Conservation (phyloP, 371 early-diverging fungal species). For the Lichtheimia ornata region DNA sequence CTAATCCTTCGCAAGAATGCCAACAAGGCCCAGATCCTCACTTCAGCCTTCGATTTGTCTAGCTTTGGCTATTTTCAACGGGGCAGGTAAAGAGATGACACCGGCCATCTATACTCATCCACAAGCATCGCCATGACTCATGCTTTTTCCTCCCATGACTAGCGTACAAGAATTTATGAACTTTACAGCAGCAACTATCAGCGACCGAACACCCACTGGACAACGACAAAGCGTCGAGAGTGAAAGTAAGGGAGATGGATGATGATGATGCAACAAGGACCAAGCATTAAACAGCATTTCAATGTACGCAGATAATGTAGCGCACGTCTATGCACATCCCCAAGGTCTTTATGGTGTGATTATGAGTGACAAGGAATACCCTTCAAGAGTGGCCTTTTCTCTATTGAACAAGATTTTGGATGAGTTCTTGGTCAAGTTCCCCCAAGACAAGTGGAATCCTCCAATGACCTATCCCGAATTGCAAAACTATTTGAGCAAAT, state of each 20-base stretch:
- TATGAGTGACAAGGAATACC: constrained; percentile 91
- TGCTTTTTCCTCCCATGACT: constrained; percentile 8
- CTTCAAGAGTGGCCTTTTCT: constrained; percentile 88
- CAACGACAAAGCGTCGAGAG: constrained; percentile 87
- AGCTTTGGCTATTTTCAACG: constrained; percentile 91
- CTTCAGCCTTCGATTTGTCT: constrained; percentile 74
- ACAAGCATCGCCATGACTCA: neutral
- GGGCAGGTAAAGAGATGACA: constrained; percentile 61
- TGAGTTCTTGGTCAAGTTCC: constrained; percentile 79
- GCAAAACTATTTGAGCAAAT: constrained; percentile 70
- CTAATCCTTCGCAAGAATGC: constrained; percentile 50
- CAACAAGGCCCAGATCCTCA: constrained; percentile 53
- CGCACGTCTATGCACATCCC: constrained; percentile 76
- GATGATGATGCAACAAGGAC: no score
- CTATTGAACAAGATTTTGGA: constrained; percentile 85
- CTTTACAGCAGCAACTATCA: constrained; percentile 83
- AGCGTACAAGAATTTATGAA: constrained; percentile 91
- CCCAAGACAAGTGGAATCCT: constrained; percentile 57
- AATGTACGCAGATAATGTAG: constrained; percentile 68
- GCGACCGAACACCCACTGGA: constrained; percentile 84
- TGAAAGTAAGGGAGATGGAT: constrained; percentile 56
- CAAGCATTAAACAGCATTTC: no score
- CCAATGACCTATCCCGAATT: constrained; percentile 71
- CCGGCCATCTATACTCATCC: neutral
- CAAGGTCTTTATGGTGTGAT: constrained; percentile 80